These are phyloP conservation scores for Ophiostoma tasmaniense DNA, from an alignment of 2,329 filamentous ascomycete species.

Conservation along the genomic window DNA sequence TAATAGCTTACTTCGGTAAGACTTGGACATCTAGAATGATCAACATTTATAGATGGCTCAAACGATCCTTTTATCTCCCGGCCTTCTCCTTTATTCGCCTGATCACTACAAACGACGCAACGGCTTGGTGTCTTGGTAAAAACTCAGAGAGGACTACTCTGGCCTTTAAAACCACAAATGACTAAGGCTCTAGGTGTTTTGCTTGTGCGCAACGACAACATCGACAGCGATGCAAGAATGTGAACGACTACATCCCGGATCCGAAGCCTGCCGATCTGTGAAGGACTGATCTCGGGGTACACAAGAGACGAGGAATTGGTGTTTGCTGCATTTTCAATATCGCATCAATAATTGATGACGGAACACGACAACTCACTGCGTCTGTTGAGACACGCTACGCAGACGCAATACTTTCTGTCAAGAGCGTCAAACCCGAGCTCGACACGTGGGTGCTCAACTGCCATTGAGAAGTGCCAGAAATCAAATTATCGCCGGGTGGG, in stretches of 20 bases:
- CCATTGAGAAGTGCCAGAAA: not conserved
- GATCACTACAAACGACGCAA: no score
- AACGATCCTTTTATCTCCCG: not conserved
- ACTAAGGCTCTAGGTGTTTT: not conserved
- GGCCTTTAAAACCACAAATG: no score
- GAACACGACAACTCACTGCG: not conserved
- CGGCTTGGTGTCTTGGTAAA: no score
- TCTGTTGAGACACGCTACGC: not conserved
- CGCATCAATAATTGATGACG: not conserved
- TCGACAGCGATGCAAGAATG: not conserved
- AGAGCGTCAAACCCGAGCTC: no score
- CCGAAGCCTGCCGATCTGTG: not conserved
- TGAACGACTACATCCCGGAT: not conserved
- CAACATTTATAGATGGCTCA: not conserved
- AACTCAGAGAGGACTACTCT: no score
- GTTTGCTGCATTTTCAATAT: not conserved
- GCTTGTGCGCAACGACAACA: not conserved
- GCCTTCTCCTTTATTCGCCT: not conserved
- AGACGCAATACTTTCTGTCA: not conserved
- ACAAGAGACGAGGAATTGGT: not conserved
- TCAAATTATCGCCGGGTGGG: not conserved
- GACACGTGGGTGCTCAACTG: not conserved
- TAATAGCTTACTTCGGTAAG: no score
- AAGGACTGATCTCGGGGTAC: not conserved
- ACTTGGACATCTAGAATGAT: no score